A percentile compares a stretch with the other conserved stretches of the same genome.
Evolutionary conservation across 768 basidiomycete genomes (phyloP).

Genomic region (Trametes elegans): DNA sequence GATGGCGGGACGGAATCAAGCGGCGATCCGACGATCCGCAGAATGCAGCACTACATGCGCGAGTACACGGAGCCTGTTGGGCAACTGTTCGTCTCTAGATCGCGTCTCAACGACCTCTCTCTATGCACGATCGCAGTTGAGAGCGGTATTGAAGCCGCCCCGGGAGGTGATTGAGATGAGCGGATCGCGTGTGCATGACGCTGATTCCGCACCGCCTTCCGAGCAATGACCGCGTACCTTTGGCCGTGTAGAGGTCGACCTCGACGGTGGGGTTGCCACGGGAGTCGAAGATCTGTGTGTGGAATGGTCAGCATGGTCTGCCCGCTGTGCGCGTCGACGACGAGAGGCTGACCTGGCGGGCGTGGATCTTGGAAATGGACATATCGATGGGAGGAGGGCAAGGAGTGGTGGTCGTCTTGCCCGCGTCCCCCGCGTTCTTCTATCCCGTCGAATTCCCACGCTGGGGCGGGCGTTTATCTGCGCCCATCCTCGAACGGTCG

Average conservation of each 20-base stretch:
- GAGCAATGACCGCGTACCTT: constrained; percentile 52
- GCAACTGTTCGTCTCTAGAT: neutral
- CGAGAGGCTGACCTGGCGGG: constrained; percentile 71
- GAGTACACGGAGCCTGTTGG: neutral
- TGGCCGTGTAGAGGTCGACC: constrained; percentile 84
- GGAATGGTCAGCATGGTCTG: constrained; percentile 64
- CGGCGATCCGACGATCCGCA: neutral
- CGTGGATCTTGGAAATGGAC: constrained; percentile 90
- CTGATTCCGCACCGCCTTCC: constrained; percentile 2
- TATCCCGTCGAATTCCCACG: constrained; percentile 33
- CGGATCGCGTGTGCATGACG: neutral
- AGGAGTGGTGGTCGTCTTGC: constrained; percentile 19
- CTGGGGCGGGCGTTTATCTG: constrained; percentile 25
- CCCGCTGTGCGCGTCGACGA: neutral
- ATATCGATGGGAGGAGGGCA: constrained; percentile 45
- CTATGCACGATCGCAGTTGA: neutral
- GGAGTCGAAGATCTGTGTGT: constrained; percentile 92
- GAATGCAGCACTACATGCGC: constrained; percentile 3
- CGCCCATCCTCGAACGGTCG: constrained; percentile 14
- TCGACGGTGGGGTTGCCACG: constrained; percentile 98
- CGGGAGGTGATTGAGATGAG: neutral
- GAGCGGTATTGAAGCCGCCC: neutral
- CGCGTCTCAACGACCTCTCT: neutral
- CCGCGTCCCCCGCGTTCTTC: constrained; percentile 18
- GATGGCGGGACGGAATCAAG: neutral